Base-by-base conservation (phyloP, 2,329 filamentous ascomycete genomes). In the Penicillium carneum region DNA sequence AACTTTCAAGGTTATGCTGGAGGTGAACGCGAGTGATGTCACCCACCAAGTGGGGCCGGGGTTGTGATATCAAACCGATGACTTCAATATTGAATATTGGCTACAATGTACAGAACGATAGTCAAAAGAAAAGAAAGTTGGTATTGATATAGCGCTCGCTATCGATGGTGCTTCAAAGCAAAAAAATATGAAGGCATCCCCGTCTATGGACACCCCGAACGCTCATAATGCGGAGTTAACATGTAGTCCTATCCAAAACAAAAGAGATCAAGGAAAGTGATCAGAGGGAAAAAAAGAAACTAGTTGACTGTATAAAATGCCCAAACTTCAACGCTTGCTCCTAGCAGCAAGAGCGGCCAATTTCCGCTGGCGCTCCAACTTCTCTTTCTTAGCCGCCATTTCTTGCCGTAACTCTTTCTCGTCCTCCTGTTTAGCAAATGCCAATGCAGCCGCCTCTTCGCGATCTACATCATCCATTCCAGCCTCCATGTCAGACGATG, bases 401-500 rank as follows among this genome's bases (percentile, higher is more conserved):
- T 84, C 82, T 36, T 71, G 61, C 4, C 72, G 76, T 63, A 77
- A 67, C 59, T 83, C 81, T 67, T 80, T 73, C 64, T 82, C 81
- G 59, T 84, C 82, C 64, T 84, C 82, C 57, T 70, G 71, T 53
- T 73, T 77, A 7, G 82, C 82, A 42, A 65, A 68, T 57, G 71
- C 75, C 36, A 81, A 65, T 8, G 82, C 81, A 14, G 63, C 62
- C 23, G 70, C 72, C 67, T 84, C 82, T 69, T 84, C 82, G 29
- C 74, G 63, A 57, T 81, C 80, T 50, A 83, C 69, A 62, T 83
- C 81, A 52, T 76, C 72, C 20, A 79, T 72, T 23, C 80, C 82
- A 51, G 80, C 82, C 69, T 84, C 82, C 82, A 84, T 84, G 61
- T 82, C 81, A n/a, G 80, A 81, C 8, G 79, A 81, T 39, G 62